Evolutionary conservation across 2,329 filamentous ascomycete genomes (phyloP), one percentile per base, ranked within the genome.

Genomic region (Oidium heveae): DNA sequence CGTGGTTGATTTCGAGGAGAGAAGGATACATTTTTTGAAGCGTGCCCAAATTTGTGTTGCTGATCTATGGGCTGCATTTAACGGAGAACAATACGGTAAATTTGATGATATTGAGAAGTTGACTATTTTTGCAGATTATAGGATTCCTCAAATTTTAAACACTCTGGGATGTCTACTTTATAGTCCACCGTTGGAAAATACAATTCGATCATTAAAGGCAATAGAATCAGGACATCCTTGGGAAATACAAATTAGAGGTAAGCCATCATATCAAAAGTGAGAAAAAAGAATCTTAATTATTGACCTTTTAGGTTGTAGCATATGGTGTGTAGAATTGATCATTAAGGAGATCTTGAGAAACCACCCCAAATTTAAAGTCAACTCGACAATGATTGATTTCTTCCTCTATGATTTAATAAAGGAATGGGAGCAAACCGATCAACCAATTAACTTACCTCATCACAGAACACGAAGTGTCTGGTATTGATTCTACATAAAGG

Each of bases 41-140:
- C 80, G 93, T 12, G 88, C 91, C 1, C 91, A 98, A 68, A 98
- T 98, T 57, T 75, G 96, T 20, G 88, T 94, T 2, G 93, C 93
- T 22, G 91, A 98, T 66, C 66, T 96, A 0, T 98, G 93, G 93
- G 93, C 91, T 5, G 93, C 87, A 58, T 96, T 96, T 66, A 78
- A 89, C 54, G 87, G 86, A 49, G 72, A 82, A 60, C 73, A 76
- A 28, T 88, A 81, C 63, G 93, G 91, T 34, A 71, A 75, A 32
- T 98, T 98, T 67, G 65, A 78, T 56, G 91, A 98, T 65, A 94
- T 98, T 61, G 83, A 91, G 68, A 86, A 87, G 66, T 83, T 98
- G 62, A 98, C 91, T 57, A 96, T 96, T 82, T 98, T 98, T 71
- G 88, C 91, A 64, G 91, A 98, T 70, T 98, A 98, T 65, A 83